phyloP scores from a whole-genome alignment of 441 rosid species.

The Viola pubescens region DNA sequence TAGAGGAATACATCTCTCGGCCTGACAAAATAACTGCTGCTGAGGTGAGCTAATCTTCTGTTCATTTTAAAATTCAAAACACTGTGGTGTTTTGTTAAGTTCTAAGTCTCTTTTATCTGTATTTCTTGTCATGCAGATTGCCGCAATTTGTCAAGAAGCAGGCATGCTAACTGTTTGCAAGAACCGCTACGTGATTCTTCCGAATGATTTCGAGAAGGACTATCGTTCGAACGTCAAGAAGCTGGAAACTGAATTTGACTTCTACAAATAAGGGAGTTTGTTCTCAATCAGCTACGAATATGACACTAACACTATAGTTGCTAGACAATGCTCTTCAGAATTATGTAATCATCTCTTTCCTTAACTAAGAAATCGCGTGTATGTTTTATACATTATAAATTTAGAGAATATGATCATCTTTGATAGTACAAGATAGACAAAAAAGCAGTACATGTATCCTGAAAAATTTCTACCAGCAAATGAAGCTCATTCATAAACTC shows the following conservation, averaged over 20 bases:
- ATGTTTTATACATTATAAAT: no score
- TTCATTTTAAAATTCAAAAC: neutral
- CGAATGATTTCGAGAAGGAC: constrained; percentile 81
- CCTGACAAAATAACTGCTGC: constrained; percentile 93
- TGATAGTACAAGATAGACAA: no score
- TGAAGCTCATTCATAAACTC: neutral
- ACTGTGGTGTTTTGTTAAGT: neutral
- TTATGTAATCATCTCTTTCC: no score
- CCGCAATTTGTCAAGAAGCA: constrained; percentile 87
- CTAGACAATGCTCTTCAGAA: no score
- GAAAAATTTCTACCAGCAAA: neutral
- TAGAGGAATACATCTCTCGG: constrained; percentile 82
- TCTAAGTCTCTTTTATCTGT: neutral
- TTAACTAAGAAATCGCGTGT: no score
- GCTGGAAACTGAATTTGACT: constrained; percentile 77
- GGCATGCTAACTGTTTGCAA: constrained; percentile 86
- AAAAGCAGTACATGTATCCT: no score
- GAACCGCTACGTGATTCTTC: constrained; percentile 73
- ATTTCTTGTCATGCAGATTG: constrained; percentile 32
- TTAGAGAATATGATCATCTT: no score
- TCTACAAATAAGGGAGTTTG: constrained; percentile 31
- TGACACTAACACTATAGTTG: no score
- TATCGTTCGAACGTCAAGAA: constrained; percentile 78
- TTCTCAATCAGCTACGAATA: no score
- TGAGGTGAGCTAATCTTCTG: constrained; percentile 40